Conservation (phyloP, 768 basidiomycete genomes). For the Chalciporus sphaerocephalus region DNA sequence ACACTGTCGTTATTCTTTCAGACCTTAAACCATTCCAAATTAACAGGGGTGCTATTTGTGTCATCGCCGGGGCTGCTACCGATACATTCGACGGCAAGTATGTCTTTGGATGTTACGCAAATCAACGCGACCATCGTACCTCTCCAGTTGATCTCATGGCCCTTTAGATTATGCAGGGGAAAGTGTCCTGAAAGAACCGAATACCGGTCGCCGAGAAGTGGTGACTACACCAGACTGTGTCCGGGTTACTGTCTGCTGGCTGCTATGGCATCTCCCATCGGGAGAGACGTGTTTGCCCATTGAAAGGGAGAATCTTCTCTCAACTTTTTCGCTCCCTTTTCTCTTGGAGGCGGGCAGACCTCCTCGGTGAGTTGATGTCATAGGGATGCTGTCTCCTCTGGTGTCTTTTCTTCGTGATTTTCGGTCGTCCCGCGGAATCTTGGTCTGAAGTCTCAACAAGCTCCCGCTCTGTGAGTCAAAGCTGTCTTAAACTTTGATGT, state of each 20-base stretch:
- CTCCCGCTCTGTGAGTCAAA: background rate
- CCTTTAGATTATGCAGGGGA: too few species aligned
- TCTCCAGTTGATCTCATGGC: too few species aligned
- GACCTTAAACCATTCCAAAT: background rate
- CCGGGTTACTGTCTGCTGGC: background rate
- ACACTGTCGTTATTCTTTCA: background rate
- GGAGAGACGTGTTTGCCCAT: background rate
- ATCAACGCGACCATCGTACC: too few species aligned
- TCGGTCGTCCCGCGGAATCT: background rate
- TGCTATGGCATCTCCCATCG: background rate
- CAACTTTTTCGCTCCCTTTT: background rate
- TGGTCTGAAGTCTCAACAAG: background rate
- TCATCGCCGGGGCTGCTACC: too few species aligned
- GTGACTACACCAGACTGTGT: too few species aligned
- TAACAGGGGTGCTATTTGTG: background rate
- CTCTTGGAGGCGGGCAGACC: background rate
- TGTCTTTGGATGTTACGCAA: too few species aligned
- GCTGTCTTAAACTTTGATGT: background rate
- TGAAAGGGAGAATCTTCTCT: background rate
- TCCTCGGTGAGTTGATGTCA: background rate
- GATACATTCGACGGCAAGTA: too few species aligned
- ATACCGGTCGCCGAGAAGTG: too few species aligned
- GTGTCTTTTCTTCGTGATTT: background rate
- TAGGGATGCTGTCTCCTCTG: background rate
- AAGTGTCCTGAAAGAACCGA: too few species aligned